Percentiles rank a stretch among this genome's conserved stretches.
These are phyloP conservation scores for Groenewaldozyma sp. DNA, from an alignment of 1,139 yeast genomes.

Conservation along the genomic window DNA sequence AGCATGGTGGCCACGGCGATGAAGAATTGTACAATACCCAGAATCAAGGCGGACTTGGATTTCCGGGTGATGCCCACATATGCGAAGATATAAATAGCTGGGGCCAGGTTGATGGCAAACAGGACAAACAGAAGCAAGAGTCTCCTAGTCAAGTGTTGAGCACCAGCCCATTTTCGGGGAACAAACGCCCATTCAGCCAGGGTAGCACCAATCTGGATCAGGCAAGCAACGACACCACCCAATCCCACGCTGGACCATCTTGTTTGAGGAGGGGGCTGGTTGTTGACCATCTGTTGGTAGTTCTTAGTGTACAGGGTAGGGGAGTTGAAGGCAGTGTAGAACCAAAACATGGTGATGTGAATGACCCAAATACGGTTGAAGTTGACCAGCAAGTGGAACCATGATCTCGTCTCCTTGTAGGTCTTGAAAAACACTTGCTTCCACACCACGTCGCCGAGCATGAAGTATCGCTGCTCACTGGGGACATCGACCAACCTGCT, in stretches of 20 bases:
- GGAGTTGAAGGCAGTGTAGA: constrained; percentile 87
- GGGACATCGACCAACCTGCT: constrained; percentile 86
- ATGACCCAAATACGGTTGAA: constrained; percentile 98
- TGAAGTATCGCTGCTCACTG: constrained; percentile 76
- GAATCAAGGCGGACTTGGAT: constrained; percentile 70
- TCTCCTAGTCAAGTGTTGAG: constrained; percentile 90
- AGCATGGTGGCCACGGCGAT: constrained; percentile 75
- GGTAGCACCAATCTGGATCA: constrained; percentile 81
- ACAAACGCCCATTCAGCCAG: constrained; percentile 92
- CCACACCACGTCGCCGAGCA: constrained; percentile 93
- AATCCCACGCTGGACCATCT: constrained; percentile 89
- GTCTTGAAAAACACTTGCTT: constrained; percentile 89
- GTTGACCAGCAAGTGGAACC: constrained; percentile 94
- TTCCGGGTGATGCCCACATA: constrained; percentile 54
- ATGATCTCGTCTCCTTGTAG: constrained; percentile 91
- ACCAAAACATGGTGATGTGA: constrained; percentile 86
- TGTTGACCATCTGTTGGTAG: constrained; percentile 73
- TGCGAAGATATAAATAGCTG: constrained; percentile 78
- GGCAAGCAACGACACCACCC: constrained; percentile 82
- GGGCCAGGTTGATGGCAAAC: constrained; percentile 66
- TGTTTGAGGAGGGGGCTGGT: constrained; percentile 78
- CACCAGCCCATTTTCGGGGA: constrained; percentile 99
- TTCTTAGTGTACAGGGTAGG: constrained; percentile 83
- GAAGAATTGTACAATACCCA: constrained; percentile 83
- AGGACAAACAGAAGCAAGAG: constrained; percentile 62